Evolutionary conservation across 2,329 filamentous ascomycete genomes (phyloP).

Genomic region (Botrytis elliptica): DNA sequence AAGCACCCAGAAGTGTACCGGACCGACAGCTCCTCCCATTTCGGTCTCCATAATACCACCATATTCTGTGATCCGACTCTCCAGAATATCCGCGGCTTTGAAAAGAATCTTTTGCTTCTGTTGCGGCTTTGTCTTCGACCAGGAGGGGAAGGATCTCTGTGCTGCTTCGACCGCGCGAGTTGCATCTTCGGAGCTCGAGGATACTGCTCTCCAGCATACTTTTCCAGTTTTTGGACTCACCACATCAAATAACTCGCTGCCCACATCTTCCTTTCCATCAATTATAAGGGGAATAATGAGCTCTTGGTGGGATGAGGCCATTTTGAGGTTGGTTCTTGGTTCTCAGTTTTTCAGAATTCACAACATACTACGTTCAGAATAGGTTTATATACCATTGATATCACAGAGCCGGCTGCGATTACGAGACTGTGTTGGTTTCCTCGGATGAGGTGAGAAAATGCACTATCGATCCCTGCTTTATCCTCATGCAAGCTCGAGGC

Average conservation of each 20-base stretch:
- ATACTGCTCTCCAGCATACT: constrained; percentile 5
- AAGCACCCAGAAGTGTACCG: neutral
- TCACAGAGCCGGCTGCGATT: too few relatives aligned
- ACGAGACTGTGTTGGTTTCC: too few relatives aligned
- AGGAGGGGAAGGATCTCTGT: neutral
- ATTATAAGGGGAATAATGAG: constrained; percentile 6
- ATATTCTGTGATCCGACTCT: neutral
- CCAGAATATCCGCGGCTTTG: neutral
- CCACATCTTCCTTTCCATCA: neutral
- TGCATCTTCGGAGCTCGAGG: constrained; percentile 4
- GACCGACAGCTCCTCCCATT: neutral
- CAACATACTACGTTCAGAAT: too few relatives aligned
- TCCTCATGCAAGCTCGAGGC: too few relatives aligned
- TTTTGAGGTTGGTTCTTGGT: neutral
- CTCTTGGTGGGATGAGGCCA: neutral
- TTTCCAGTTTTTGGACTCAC: constrained; percentile 3
- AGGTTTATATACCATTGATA: too few relatives aligned
- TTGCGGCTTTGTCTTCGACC: constrained; percentile 1
- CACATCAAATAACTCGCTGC: neutral
- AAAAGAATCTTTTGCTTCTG: constrained; percentile 8
- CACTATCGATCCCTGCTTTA: too few relatives aligned
- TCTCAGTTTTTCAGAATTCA: too few relatives aligned
- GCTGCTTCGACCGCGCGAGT: neutral
- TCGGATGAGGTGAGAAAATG: too few relatives aligned
- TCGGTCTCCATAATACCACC: constrained; percentile 2